Conservation (phyloP, 805 yeast genomes). For the Spathaspora hagerdaliae region DNA sequence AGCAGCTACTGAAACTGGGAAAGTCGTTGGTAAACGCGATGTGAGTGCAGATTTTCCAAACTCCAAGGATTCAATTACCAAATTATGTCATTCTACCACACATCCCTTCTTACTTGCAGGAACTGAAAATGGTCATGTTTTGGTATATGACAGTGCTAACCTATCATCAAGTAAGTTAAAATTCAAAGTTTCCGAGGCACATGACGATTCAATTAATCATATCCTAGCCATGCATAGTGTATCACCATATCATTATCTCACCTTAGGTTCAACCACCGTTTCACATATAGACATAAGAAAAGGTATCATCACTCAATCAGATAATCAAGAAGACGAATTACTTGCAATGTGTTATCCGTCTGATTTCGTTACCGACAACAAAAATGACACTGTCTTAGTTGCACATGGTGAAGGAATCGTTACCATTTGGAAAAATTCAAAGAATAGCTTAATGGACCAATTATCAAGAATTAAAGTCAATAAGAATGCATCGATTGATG, state of each 20-base stretch:
- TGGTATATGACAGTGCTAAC: constrained; percentile 57
- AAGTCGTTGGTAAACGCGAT: constrained; percentile 56
- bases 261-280: constrained; percentile 79
- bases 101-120: constrained; percentile 53
- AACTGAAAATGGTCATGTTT: constrained; percentile 67
- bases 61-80: constrained; percentile 35
- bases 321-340: constrained; percentile 93
- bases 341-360: constrained; percentile 63
- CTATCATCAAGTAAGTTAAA: constrained; percentile 38
- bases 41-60: constrained; percentile 16
- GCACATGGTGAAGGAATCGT: constrained; percentile 91
- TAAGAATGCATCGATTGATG: constrained; percentile 70
- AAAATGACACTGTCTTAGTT: constrained; percentile 63
- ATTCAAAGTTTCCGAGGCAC: constrained; percentile 51
- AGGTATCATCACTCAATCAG: constrained; percentile 62
- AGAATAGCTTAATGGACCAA: constrained; percentile 73
- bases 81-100: constrained; percentile 41
- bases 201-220: constrained; percentile 75
- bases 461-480: constrained; percentile 67
- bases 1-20: constrained; percentile 69
- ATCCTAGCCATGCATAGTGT: constrained; percentile 66
- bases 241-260: constrained; percentile 74
- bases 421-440: constrained; percentile 77
- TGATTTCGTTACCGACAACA: constrained; percentile 39
- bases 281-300: constrained; percentile 76